Base-by-base conservation (phyloP, 169 alveolate species). In the Ichthyophthirius multifiliis region DNA sequence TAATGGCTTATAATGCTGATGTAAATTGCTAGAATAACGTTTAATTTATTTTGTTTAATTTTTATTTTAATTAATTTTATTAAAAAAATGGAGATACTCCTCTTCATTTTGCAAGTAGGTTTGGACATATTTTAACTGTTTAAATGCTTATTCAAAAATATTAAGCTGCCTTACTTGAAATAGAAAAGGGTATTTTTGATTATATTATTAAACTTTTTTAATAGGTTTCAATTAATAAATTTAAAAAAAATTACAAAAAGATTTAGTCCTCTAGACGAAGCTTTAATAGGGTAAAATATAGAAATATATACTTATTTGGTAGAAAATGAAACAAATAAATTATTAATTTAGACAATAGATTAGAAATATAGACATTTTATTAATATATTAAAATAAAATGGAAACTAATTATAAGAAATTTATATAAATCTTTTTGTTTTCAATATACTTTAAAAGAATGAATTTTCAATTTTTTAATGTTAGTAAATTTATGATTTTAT, bases 81-180 rank as follows among this genome's bases (percentile, higher is more conserved):
- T 20, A 1, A 2, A 55, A 55, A 39, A 64, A 65, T 74, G 84
- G 84, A 7, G 84, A 78, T 43, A 78, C 84, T 13, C 67, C 84
- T 2, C 18, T 78, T n/a, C 67, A 63, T 4, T 30, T 78, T 20
- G 84, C 84, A 9, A 35, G 78, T 16, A 64, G 48, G 44, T 78
- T 78, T 65, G 74, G 65, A 30, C 84, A 78, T 65, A 16, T 41
- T 43, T 45, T 64, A 37, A 78, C 78, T 43, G 47, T 46, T 31
- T 64, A 34, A 31, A 35, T 78, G 55, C 65, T 78, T 0, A 20
- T 65, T 30, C 73, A 55, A 16, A 39, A 65, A 6, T 71, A 16
- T 65, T 27, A 78, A 41, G 84, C 84, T 9, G 55, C 34, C 27
- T 12, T 55, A 18, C 32, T 32, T 31, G 65, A 35, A 32, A 55